Evolutionary conservation across 1,139 yeast species (phyloP), one percentile per base, ranked within the genome.

Genomic region (Candida gigantensis): DNA sequence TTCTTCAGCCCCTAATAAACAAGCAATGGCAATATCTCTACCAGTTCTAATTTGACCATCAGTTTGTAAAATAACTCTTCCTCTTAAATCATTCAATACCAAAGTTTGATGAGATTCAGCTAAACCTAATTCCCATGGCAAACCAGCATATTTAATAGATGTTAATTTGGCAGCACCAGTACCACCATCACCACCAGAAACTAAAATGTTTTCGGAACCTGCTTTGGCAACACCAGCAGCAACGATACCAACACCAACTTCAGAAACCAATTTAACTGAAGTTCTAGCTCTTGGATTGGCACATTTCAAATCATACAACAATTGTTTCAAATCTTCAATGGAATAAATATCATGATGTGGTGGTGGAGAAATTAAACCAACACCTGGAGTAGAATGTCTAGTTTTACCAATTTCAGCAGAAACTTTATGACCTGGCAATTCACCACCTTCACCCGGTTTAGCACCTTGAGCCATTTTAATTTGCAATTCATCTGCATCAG

Each of bases 391-490:
- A 1, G 97, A 89, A 62, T 90, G 97, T 69, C 98, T 81, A 4
- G 97, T 90, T 65, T 85, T 88, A 39, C 96, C 98, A 68, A 92
- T 92, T 35, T 79, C 79, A 38, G 75, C 79, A 28, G 94, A 79
- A 33, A 92, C 97, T 66, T 92, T 92, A 69, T 86, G 85, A 43
- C 96, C 97, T 30, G 97, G 97, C 51, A 92, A 74, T 65, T 92
- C 97, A 77, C 98, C 98, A 74, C 98, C 98, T 72, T 92, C 97
- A 72, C 97, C 98, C 7, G 97, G 97, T 67, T 92, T 92, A 39
- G 98, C 98, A 67, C 98, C 97, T 68, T 92, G 98, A 7, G 98
- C 97, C 94, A 92, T 89, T 69, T 92, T 92, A 61, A 92, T 92
- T 68, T 92, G 98, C 48, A 92, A 79, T 68, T 92, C 97, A 57